Base-by-base conservation (phyloP, 306 rosid species). In the Sicyos baderoa region DNA sequence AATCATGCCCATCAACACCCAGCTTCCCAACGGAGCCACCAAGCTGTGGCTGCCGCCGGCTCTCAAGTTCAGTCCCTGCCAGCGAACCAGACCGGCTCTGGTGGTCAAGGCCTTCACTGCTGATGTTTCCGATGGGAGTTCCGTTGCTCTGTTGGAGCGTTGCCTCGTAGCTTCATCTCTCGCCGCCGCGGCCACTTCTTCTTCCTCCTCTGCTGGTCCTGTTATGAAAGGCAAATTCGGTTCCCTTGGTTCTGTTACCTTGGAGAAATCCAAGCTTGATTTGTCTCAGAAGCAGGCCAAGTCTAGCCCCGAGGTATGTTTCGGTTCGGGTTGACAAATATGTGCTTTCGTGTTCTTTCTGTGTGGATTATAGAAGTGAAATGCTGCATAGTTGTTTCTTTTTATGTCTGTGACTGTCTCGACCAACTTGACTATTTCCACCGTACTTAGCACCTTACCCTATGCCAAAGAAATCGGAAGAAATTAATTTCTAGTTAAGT, bases 191-290 rank as follows among this genome's bases (percentile, higher is more conserved):
- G 4, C 68, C 62, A 42, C 80, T 12, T 56, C 70, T 18, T 54
- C 78, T 18, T 54, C 78, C 12, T 49, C 76, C 9, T 52, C 71
- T 23, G 17, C 21, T 16, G 76, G 75, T 62, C 85, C 91, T 19
- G 85, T 79, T 37, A 90, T 90, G 99, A 93, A 93, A 77, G 94
- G 81, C 0, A 64, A 90, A 76, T 85, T 54, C 73, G 89, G 99
- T 72, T 19, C 97, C n/a, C 52, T 83, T 7, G 91, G 96, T 47
- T 57, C 99, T 14, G 96, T 82, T 54, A 93, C 99, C 11, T 81
- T 93, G 70, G 99, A 93, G 81, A 93, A 93, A 81, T 79, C 88
- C 1, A 93, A 93, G 82, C 87, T 93, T 32, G 94, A 93, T 77
- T 8, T 77, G 32, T 2, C 91, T 8, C 94, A 90, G 83, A 83